Evolutionary conservation across 441 rosid genomes (phyloP).

Genomic region (Manihot esculenta): DNA sequence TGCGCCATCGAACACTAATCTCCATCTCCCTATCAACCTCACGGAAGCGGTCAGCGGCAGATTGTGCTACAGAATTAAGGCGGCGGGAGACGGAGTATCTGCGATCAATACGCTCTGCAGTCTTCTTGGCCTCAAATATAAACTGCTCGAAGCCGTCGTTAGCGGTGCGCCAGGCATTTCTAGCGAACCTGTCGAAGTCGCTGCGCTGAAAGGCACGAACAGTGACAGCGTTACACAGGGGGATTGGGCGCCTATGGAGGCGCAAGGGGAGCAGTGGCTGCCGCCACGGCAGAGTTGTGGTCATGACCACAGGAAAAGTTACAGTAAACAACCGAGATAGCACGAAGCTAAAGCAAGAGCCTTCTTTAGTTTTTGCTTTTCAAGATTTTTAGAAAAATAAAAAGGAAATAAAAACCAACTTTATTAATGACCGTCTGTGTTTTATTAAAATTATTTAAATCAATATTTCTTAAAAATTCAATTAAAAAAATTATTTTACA

Average conservation of each 20-base stretch:
- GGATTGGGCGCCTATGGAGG: neutral
- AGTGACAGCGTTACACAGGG: conserved; percentile 6
- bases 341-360: neutral
- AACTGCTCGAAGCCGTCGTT: conserved; percentile 82
- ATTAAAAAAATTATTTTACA: too few relatives aligned
- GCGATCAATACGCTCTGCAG: conserved; percentile 75
- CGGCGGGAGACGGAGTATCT: conserved; percentile 70
- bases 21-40: conserved; percentile 72
- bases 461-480: too few relatives aligned
- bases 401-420: too few relatives aligned
- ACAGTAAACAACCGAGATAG: neutral
- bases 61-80: conserved; percentile 47
- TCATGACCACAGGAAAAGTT: conserved; percentile 1
- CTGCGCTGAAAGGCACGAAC: conserved; percentile 58
- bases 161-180: conserved; percentile 74
- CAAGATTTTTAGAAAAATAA: too few relatives aligned
- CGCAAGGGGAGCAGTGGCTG: conserved; percentile 9
- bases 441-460: too few relatives aligned
- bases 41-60: conserved; percentile 65
- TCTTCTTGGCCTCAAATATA: conserved; percentile 75
- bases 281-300: conserved; percentile 22
- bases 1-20: conserved; percentile 64
- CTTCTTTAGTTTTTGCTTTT: too few relatives aligned
- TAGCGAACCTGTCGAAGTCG: conserved; percentile 78
- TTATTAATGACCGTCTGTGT: too few relatives aligned